These are phyloP conservation scores for Castanospermum australe DNA, from an alignment of 306 rosid genomes.

Conservation along the genomic window DNA sequence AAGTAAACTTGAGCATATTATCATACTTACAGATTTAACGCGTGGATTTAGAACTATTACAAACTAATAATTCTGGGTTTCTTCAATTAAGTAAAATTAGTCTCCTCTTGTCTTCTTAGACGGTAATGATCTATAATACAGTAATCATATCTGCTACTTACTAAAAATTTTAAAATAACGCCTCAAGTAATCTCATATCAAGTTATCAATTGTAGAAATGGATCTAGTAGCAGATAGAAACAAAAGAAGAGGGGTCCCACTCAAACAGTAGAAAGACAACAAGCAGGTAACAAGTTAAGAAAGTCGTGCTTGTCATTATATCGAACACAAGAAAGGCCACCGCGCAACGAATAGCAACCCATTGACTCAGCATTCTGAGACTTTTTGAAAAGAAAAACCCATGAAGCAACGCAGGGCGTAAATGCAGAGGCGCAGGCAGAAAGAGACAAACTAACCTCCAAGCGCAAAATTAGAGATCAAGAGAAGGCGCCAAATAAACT, in stretches of 20 bases:
- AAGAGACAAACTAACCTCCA: conserved; percentile 48
- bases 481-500: conserved; percentile 73
- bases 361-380: background rate
- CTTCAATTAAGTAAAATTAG: background rate
- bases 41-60: background rate
- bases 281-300: background rate
- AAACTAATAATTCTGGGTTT: background rate
- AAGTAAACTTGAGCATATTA: too few species aligned
- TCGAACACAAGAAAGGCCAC: conserved; percentile 47
- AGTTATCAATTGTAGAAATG: background rate
- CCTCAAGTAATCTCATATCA: background rate
- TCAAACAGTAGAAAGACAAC: background rate
- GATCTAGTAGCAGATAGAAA: background rate
- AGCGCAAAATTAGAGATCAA: conserved; percentile 76
- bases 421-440: too few species aligned
- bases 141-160: background rate
- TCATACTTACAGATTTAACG: background rate
- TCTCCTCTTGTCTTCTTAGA: background rate
- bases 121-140: background rate
- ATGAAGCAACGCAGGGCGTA: background rate
- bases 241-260: background rate
- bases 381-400: background rate
- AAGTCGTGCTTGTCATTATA: conserved; percentile 24
- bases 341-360: background rate
- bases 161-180: background rate